A percentile compares a stretch with the other conserved stretches of the same genome.
Conservation (phyloP, 495 filamentous ascomycete genomes). For the Hypoxylon lienhwacheense region DNA sequence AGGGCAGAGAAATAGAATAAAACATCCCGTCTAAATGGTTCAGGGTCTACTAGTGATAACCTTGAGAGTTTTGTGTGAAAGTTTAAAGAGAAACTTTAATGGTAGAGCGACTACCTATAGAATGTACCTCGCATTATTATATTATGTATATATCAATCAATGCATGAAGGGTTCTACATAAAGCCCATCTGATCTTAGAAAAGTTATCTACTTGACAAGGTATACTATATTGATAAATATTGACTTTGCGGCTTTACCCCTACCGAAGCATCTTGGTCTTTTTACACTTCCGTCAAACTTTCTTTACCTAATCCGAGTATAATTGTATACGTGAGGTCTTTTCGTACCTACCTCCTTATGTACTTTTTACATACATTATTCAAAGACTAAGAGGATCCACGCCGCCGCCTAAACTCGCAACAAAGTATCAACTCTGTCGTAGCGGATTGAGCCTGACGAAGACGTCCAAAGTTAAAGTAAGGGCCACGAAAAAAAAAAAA, state of each 20-base stretch:
- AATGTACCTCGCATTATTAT: no score
- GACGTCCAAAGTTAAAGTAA: not conserved
- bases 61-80: constrained; percentile 6
- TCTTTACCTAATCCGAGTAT: no score
- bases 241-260: no score
- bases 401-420: no score
- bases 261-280: no score
- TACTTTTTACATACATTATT: no score
- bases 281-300: no score
- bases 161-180: constrained; percentile 15
- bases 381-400: no score
- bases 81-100: constrained; percentile 8
- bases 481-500: not conserved
- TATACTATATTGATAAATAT: no score
- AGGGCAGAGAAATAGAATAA: constrained; percentile 1
- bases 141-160: constrained; percentile 9
- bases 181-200: constrained; percentile 1
- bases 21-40: constrained; percentile 14
- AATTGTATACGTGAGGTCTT: no score
- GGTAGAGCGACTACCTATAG: constrained; percentile 1
- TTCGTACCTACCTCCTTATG: no score
- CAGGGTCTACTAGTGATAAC: constrained; percentile 3
- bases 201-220: no score
- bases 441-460: not conserved
- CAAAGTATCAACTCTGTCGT: not conserved